A percentile compares a stretch with the other conserved stretches of the same genome.
Conservation (phyloP, 306 rosid species). For the Vigna radiata region DNA sequence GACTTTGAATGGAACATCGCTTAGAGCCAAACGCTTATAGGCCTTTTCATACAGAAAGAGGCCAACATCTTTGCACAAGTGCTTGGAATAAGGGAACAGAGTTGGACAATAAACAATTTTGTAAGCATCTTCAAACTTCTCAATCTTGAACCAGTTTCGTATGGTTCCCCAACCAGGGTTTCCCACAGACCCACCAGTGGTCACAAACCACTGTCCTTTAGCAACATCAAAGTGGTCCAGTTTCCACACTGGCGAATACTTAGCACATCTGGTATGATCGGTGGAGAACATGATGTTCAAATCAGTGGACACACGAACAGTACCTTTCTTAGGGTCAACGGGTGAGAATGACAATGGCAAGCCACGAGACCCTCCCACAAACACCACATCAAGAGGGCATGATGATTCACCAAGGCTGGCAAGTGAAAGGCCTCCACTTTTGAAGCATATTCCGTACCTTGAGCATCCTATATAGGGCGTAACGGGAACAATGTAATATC, state of each 20-base stretch:
- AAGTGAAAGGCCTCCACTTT: not conserved
- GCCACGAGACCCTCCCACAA: slow-evolving; percentile 43
- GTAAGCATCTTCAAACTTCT: slow-evolving; percentile 47
- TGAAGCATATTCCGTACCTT: not conserved
- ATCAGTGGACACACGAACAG: slow-evolving; percentile 50
- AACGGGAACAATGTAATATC: slow-evolving; percentile 36
- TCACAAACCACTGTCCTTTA: slow-evolving; percentile 49
- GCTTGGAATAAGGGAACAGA: slow-evolving; percentile 43
- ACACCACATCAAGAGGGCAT: slow-evolving; percentile 53
- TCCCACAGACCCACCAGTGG: slow-evolving; percentile 48
- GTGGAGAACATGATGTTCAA: slow-evolving; percentile 53
- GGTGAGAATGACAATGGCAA: slow-evolving; percentile 50
- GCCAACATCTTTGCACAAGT: slow-evolving; percentile 36
- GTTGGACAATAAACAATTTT: slow-evolving; percentile 59
- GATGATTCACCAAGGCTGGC: not conserved
- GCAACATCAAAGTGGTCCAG: slow-evolving; percentile 37
- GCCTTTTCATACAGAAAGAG: slow-evolving; percentile 20
- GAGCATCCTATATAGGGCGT: not conserved
- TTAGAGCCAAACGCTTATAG: slow-evolving; percentile 31
- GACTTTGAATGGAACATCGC: slow-evolving; percentile 32
- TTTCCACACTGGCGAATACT: slow-evolving; percentile 52
- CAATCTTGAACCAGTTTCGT: slow-evolving; percentile 62
- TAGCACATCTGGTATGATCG: not conserved
- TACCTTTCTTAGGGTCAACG: slow-evolving; percentile 33
- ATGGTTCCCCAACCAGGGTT: slow-evolving; percentile 43